Evolutionary conservation across 345 rosid species (phyloP).

Genomic region (Murraya paniculata): DNA sequence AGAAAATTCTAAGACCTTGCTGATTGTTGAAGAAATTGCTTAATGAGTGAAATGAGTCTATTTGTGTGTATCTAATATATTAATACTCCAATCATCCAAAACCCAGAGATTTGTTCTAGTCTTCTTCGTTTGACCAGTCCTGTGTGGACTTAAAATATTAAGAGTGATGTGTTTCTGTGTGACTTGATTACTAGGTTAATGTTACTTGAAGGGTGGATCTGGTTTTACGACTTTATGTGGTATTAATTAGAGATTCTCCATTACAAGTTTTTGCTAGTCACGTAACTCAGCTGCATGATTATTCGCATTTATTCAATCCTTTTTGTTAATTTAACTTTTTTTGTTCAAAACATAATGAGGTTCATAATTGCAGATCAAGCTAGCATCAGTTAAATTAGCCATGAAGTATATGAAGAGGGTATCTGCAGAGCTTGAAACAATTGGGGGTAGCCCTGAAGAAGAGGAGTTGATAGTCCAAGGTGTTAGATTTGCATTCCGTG

Average conservation of each 20-base stretch:
- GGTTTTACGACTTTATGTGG: not conserved
- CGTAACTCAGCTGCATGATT: not conserved
- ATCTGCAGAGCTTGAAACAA: conserved; percentile 76
- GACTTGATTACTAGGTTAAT: not conserved
- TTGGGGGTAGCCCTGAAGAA: conserved; percentile 72
- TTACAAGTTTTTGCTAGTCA: not conserved
- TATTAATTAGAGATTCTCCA: not conserved
- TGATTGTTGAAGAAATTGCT: not conserved
- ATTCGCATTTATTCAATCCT: not conserved
- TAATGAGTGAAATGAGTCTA: not conserved
- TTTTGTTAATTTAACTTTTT: not conserved
- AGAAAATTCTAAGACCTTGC: not conserved
- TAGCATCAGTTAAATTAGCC: conserved; percentile 89
- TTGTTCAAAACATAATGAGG: not conserved
- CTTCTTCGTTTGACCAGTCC: not conserved
- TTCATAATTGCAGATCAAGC: conserved; percentile 56
- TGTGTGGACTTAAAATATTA: not conserved
- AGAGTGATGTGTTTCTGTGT: not conserved
- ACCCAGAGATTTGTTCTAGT: not conserved
- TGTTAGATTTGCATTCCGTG: conserved; percentile 94
- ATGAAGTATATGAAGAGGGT: conserved; percentile 97
- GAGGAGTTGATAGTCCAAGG: conserved; percentile 95
- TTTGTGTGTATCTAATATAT: not conserved
- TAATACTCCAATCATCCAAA: not conserved
- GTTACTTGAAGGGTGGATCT: not conserved